These are phyloP conservation scores for Acanthamoeba castellanii DNA, from an alignment of 208 protist genomes.

Conservation along the genomic window DNA sequence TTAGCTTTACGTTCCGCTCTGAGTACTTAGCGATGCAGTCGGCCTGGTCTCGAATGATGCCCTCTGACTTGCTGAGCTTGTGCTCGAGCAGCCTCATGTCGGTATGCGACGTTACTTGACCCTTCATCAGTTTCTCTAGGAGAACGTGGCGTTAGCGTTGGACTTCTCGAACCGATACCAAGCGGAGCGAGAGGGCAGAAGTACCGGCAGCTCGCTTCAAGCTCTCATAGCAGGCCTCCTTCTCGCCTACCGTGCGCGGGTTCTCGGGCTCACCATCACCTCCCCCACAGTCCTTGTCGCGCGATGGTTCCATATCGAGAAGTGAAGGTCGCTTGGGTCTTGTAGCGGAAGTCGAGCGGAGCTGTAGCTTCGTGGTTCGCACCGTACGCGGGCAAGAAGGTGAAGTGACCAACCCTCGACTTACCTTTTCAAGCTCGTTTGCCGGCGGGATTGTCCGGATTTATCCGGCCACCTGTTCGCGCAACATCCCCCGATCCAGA, in stretches of 20 bases:
- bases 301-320: slow-evolving; percentile 10
- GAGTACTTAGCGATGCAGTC: slow-evolving; percentile 49
- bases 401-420: background rate
- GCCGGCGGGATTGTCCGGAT: background rate
- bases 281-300: background rate
- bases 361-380: background rate
- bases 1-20: slow-evolving; percentile 57
- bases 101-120: slow-evolving; percentile 44
- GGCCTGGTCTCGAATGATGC: slow-evolving; percentile 48
- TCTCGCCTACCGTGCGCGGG: slow-evolving; percentile 35
- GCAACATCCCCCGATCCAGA: background rate
- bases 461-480: background rate
- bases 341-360: background rate
- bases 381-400: background rate
- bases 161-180: background rate
- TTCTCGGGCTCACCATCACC: slow-evolving; percentile 27
- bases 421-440: background rate
- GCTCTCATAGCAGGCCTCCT: slow-evolving; percentile 60
- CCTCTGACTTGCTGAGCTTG: slow-evolving; percentile 47
- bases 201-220: slow-evolving; percentile 34
- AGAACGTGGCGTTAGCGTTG: background rate
- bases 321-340: background rate
- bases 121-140: slow-evolving; percentile 65
- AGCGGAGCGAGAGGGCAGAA: background rate
- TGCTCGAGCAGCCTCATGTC: slow-evolving; percentile 49